Conservation (phyloP, 169 alveolate species). For the Plasmodium cynomolgi region DNA sequence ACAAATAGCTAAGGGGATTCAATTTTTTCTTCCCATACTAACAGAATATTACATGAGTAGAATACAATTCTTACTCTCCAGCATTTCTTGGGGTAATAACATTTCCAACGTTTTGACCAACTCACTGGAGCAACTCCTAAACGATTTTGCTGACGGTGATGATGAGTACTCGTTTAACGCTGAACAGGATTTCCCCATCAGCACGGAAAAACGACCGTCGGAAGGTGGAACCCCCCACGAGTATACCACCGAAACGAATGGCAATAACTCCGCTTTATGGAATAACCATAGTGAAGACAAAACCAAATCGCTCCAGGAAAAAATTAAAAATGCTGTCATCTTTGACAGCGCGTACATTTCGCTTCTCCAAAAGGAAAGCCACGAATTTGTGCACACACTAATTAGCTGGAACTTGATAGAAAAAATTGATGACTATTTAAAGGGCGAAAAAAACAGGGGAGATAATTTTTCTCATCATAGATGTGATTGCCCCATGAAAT, state of each 20-base stretch:
- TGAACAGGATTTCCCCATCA: neutral
- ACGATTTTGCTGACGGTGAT: constrained; percentile 18
- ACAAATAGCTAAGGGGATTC: constrained; percentile 30
- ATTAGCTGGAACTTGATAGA: constrained; percentile 28
- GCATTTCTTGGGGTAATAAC: constrained; percentile 65
- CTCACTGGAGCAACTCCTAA: constrained; percentile 25
- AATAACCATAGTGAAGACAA: neutral
- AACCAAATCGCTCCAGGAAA: neutral
- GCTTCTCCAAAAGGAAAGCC: constrained; percentile 56
- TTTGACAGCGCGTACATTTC: constrained; percentile 45
- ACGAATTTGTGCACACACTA: constrained; percentile 41
- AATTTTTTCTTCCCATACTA: constrained; percentile 39
- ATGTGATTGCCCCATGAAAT: neutral
- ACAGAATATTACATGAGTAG: constrained; percentile 42
- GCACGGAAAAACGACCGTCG: neutral
- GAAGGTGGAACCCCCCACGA: neutral
- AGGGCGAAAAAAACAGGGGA: neutral
- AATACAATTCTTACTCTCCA: constrained; percentile 27
- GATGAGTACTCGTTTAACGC: neutral
- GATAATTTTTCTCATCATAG: neutral
- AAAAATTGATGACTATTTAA: constrained; percentile 36
- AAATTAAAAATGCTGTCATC: constrained; percentile 9
- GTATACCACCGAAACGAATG: neutral
- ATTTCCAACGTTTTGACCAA: constrained; percentile 36
- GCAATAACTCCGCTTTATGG: neutral